phyloP scores from a whole-genome alignment of 352 stramenopile genomes.

The Pythium aristosporum region DNA sequence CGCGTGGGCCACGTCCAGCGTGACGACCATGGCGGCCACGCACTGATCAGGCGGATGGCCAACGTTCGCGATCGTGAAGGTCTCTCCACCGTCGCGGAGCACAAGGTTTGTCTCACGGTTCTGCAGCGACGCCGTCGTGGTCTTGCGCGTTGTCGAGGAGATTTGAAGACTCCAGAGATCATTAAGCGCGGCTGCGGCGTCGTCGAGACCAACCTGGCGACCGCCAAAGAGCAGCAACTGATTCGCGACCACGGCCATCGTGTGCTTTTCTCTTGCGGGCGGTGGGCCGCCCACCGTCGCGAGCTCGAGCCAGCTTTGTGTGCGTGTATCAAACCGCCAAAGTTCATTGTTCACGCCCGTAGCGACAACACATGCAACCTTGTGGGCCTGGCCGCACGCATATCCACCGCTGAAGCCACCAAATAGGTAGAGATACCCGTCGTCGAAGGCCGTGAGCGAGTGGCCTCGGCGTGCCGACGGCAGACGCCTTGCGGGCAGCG shows the following conservation, averaged over 20 bases:
- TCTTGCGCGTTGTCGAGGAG: slow-evolving; percentile 41
- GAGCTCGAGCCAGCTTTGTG: slow-evolving; percentile 53
- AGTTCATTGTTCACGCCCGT: slow-evolving; percentile 61
- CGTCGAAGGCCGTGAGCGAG: slow-evolving; percentile 46
- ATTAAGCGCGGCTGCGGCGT: slow-evolving; percentile 34
- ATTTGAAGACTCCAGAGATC: slow-evolving; percentile 70
- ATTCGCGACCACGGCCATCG: slow-evolving; percentile 39
- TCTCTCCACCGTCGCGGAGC: slow-evolving; percentile 49
- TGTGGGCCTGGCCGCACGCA: slow-evolving; percentile 48
- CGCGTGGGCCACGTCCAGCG: slow-evolving; percentile 51
- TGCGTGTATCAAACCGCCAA: slow-evolving; percentile 60
- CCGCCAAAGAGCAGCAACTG: slow-evolving; percentile 67
- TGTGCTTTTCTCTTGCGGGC: slow-evolving; percentile 56
- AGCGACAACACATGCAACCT: slow-evolving; percentile 37
- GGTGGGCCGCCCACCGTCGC: slow-evolving; percentile 21
- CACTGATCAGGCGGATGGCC: slow-evolving; percentile 38
- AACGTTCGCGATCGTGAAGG: slow-evolving; percentile 49
- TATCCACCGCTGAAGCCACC: slow-evolving; percentile 60
- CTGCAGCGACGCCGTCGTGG: slow-evolving; percentile 29
- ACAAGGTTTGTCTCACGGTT: slow-evolving; percentile 38
- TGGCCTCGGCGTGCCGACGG: slow-evolving; percentile 66
- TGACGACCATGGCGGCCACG: slow-evolving; percentile 43
- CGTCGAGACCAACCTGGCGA: slow-evolving; percentile 26
- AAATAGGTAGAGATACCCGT: slow-evolving; percentile 59
- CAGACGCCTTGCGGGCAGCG: slow-evolving; percentile 30